A percentile compares a stretch with the other conserved stretches of the same genome.
Conservation (phyloP, 2,329 filamentous ascomycete species). For the Aphanocladium album region DNA sequence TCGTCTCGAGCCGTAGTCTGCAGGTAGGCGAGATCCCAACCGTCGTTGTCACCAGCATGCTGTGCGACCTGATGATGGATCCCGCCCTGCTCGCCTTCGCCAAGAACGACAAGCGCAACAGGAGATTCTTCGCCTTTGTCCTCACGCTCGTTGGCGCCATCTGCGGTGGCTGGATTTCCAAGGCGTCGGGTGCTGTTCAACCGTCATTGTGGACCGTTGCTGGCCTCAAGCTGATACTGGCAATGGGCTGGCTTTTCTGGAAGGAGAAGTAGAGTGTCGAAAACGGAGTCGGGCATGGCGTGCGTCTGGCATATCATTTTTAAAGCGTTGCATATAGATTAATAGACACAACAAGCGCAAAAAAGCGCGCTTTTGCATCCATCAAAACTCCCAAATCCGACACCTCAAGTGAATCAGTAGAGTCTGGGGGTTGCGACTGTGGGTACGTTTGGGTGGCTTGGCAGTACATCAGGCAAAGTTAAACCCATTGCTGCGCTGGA, state of each 20-base stretch:
- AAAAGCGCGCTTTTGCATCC: neutral
- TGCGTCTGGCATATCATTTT: neutral
- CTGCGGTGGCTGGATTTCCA: constrained; percentile 43
- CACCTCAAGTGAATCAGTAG: neutral
- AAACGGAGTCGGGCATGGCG: neutral
- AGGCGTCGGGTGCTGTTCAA: constrained; percentile 34
- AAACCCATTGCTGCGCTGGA: neutral
- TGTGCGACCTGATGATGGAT: constrained; percentile 50
- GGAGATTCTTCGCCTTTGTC: constrained; percentile 40
- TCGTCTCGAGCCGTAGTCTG: constrained; percentile 43
- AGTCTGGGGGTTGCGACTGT: neutral
- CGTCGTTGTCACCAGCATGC: constrained; percentile 50
- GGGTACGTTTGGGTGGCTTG: neutral
- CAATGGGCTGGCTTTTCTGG: constrained; percentile 32
- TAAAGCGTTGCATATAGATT: constrained; percentile 13
- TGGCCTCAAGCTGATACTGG: constrained; percentile 39
- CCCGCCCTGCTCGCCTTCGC: constrained; percentile 37
- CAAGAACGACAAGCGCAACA: constrained; percentile 46
- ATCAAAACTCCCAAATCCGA: neutral
- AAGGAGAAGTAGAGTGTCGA: constrained; percentile 12
- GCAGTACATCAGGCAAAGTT: neutral
- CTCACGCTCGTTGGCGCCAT: constrained; percentile 44
- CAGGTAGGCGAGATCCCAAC: constrained; percentile 51
- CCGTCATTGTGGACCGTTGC: constrained; percentile 41
- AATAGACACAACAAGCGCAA: constrained; percentile 7